phyloP scores from a whole-genome alignment of 352 stramenopile species.

The Pythium brachiatum region DNA sequence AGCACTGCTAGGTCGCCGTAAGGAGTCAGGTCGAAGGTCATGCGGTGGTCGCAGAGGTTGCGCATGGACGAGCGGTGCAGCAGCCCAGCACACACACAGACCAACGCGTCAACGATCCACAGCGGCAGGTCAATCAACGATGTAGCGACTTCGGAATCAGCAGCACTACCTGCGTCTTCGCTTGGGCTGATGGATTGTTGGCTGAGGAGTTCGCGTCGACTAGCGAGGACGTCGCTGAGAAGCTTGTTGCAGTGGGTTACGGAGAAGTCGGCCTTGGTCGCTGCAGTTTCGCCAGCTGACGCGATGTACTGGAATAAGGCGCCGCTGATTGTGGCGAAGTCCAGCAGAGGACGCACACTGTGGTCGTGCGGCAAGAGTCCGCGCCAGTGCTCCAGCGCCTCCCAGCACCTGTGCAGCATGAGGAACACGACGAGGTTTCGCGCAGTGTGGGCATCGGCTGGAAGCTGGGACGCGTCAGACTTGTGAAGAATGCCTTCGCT shows the following conservation, averaged over 20 bases:
- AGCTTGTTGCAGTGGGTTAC: constrained; percentile 22
- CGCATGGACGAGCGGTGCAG: constrained; percentile 70
- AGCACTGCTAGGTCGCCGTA: constrained; percentile 79
- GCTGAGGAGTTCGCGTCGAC: constrained; percentile 11
- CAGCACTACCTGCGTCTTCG: constrained; percentile 2
- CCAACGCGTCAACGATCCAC: constrained; percentile 65
- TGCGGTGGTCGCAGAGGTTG: constrained; percentile 74
- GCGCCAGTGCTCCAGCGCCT: constrained; percentile 46
- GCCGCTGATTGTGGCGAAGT: constrained; percentile 49
- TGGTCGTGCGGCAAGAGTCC: constrained; percentile 4
- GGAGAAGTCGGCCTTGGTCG: constrained; percentile 13
- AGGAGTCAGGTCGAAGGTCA: constrained; percentile 78
- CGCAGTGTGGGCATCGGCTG: constrained; percentile 4
- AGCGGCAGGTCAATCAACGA: constrained; percentile 56
- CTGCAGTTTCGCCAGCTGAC: constrained; percentile 6
- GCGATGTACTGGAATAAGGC: constrained; percentile 36
- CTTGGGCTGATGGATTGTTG: background rate
- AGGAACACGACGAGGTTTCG: constrained; percentile 55
- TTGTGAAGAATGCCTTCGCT: constrained; percentile 15
- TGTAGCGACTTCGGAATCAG: constrained; percentile 24
- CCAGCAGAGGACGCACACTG: constrained; percentile 17
- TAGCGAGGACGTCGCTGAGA: constrained; percentile 15
- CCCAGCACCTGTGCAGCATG: constrained; percentile 52
- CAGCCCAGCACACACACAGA: constrained; percentile 63
- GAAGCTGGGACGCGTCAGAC: background rate